These are phyloP conservation scores for Orbilia blumenaviensis DNA, from an alignment of 2,329 filamentous ascomycete genomes.

Conservation along the genomic window DNA sequence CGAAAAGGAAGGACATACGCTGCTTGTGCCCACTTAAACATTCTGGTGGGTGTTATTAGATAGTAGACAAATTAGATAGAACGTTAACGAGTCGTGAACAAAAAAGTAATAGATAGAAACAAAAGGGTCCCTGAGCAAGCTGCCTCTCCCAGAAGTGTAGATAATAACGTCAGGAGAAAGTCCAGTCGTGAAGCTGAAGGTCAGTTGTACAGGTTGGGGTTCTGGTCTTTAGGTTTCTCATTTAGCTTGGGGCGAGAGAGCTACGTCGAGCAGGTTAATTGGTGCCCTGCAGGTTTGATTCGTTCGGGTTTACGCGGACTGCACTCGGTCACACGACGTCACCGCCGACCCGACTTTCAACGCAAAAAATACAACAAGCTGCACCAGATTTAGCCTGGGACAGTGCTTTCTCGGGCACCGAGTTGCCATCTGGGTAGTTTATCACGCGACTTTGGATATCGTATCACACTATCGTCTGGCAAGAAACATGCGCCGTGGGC, in stretches of 20 bases:
- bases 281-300: conserved; percentile 7
- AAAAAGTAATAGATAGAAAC: not conserved
- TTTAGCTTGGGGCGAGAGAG: not conserved
- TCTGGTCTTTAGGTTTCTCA: not conserved
- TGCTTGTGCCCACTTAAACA: conserved; percentile 50
- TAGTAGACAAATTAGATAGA: not conserved
- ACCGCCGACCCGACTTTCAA: conserved; percentile 25
- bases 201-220: not conserved
- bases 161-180: conserved; percentile 5
- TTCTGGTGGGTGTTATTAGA: conserved; percentile 17
- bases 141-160: not conserved
- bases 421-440: not conserved
- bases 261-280: conserved; percentile 12
- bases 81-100: not conserved
- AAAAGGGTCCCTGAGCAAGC: not conserved
- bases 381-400: not conserved
- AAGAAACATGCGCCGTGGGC: not conserved
- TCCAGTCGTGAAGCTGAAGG: not conserved
- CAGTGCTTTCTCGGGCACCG: not conserved
- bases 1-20: conserved; percentile 16
- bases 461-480: conserved; percentile 4
- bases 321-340: conserved; percentile 52
- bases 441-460: not conserved
- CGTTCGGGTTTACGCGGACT: conserved; percentile 48
- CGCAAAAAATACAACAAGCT: conserved; percentile 44